phyloP scores from a whole-genome alignment of 2,329 filamentous ascomycete genomes.

The Colletotrichum musae region DNA sequence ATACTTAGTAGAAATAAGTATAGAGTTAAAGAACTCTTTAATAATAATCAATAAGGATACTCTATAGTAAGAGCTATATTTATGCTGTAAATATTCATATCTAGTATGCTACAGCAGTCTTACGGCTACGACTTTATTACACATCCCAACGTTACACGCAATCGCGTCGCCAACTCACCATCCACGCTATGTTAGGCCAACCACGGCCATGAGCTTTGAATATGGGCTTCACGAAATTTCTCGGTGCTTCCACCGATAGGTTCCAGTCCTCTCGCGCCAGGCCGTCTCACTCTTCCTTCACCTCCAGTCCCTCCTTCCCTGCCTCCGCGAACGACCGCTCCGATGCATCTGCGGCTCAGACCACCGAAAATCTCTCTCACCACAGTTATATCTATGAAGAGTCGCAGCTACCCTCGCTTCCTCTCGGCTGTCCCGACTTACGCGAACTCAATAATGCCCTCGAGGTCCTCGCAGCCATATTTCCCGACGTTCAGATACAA shows the following conservation, averaged over 20 bases:
- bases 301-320: not conserved
- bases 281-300: not conserved
- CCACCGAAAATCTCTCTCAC: conserved; percentile 47
- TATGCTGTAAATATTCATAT: too few species aligned
- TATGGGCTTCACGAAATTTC: conserved; percentile 42
- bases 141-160: too few species aligned
- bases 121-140: too few species aligned
- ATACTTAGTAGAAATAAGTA: too few species aligned
- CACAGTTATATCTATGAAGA: conserved; percentile 69
- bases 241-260: conserved; percentile 40
- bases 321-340: conserved; percentile 12
- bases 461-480: conserved; percentile 77
- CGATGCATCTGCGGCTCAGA: conserved; percentile 41
- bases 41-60: too few species aligned
- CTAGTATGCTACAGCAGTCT: too few species aligned
- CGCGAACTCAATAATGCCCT: conserved; percentile 79
- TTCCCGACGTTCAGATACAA: conserved; percentile 85
- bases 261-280: conserved; percentile 23
- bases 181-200: conserved; percentile 26
- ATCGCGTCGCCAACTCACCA: too few species aligned
- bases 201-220: conserved; percentile 37
- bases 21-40: too few species aligned
- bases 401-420: conserved; percentile 63
- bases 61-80: too few species aligned
- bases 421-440: conserved; percentile 72